phyloP scores from a whole-genome alignment of 768 basidiomycete species.

The Mycena crocata region DNA sequence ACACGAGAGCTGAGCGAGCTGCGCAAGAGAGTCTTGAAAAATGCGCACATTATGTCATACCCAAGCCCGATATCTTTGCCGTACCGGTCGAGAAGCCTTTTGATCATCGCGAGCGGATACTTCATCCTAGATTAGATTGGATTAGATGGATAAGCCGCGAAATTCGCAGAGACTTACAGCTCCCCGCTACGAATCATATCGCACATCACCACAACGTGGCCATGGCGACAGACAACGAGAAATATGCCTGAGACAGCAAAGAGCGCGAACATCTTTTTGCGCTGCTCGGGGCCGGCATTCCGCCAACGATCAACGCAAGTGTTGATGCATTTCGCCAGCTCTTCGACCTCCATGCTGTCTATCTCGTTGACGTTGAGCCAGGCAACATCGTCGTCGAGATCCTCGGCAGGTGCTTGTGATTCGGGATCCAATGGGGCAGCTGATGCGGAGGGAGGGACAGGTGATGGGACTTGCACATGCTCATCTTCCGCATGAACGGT shows the following conservation, averaged over 20 bases:
- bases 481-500: too few relatives aligned
- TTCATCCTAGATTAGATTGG: constrained; percentile 35
- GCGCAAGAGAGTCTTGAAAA: constrained; percentile 31
- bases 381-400: constrained; percentile 19
- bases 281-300: constrained; percentile 28
- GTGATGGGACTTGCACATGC: too few relatives aligned
- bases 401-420: background rate
- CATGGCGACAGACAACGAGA: constrained; percentile 36
- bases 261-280: constrained; percentile 36
- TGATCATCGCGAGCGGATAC: constrained; percentile 40
- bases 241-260: constrained; percentile 42
- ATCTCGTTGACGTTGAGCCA: constrained; percentile 34
- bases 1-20: constrained; percentile 32
- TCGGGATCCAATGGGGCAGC: too few relatives aligned
- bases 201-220: too few relatives aligned
- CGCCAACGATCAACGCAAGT: constrained; percentile 36
- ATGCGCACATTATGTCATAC: too few relatives aligned
- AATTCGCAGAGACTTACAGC: constrained; percentile 30
- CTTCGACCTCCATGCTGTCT: constrained; percentile 21
- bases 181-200: constrained; percentile 41
- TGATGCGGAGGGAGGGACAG: too few relatives aligned
- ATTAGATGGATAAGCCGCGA: background rate
- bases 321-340: constrained; percentile 13
- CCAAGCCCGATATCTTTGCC: constrained; percentile 31
- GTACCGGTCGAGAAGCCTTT: constrained; percentile 29